Percentiles rank a stretch among this genome's conserved stretches.
Evolutionary conservation across 2,329 filamentous ascomycete genomes (phyloP).

Genomic region (Claviceps arundinis): DNA sequence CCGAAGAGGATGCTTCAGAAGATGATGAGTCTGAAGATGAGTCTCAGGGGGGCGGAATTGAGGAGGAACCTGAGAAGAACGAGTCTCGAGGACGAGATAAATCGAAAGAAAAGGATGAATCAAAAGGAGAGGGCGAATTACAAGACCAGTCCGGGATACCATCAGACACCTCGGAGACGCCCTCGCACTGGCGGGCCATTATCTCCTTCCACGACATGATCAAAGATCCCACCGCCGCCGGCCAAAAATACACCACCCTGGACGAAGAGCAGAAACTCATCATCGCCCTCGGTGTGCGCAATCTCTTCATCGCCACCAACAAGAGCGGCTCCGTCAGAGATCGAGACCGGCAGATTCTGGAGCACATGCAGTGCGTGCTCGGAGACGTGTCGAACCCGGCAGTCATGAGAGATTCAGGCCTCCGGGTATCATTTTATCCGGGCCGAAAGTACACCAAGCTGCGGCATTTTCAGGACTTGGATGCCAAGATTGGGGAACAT

Average conservation of each 20-base stretch:
- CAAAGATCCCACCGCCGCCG: not conserved
- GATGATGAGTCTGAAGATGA: not conserved
- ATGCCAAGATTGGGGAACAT: slow-evolving; percentile 2
- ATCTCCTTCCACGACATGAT: slow-evolving; percentile 6
- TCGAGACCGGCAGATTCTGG: slow-evolving; percentile 3
- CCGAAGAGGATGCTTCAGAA: not conserved
- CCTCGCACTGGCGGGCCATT: slow-evolving; percentile 3
- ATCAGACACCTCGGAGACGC: not conserved
- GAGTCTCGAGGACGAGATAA: too few species aligned
- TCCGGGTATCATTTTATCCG: slow-evolving; percentile 5
- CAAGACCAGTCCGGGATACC: not conserved
- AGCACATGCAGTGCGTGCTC: slow-evolving; percentile 1
- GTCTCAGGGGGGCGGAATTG: too few species aligned
- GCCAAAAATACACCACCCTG: not conserved
- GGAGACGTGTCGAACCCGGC: not conserved
- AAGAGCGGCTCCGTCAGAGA: slow-evolving; percentile 1
- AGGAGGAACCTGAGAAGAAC: too few species aligned
- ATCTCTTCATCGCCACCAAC: slow-evolving; percentile 3
- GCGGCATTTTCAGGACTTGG: slow-evolving; percentile 4
- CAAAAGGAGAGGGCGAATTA: not conserved
- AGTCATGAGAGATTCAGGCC: not conserved
- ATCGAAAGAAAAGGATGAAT: not conserved
- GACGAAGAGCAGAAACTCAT: slow-evolving; percentile 5
- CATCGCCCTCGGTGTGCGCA: slow-evolving; percentile 5
- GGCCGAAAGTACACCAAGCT: not conserved